phyloP scores from a whole-genome alignment of 305 asterid genomes.

The Solanum hybrid region DNA sequence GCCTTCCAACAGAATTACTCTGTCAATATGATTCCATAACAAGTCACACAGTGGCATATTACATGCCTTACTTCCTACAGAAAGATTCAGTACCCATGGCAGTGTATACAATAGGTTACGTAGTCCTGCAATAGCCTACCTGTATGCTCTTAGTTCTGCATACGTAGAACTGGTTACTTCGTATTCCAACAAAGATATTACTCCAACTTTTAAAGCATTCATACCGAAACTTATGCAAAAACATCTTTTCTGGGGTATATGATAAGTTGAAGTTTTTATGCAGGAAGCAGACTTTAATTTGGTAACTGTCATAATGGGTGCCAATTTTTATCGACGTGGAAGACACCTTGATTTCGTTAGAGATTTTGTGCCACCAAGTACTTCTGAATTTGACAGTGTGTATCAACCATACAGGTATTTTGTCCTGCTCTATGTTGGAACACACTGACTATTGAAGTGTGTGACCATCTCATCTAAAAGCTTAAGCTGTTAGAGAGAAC shows the following conservation, averaged over 20 bases:
- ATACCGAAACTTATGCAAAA: background rate
- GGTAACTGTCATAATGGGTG: constrained; percentile 39
- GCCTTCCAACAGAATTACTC: background rate
- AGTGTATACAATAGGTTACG: background rate
- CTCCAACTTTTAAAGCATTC: background rate
- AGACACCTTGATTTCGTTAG: constrained; percentile 40
- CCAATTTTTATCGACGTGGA: constrained; percentile 72
- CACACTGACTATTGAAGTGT: background rate
- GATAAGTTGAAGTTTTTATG: constrained; percentile 3
- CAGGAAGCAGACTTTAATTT: constrained; percentile 68
- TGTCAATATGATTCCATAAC: background rate
- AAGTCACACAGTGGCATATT: background rate
- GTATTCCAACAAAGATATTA: background rate
- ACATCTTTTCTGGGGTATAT: background rate
- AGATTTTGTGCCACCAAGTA: constrained; percentile 73
- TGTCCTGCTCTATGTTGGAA: background rate
- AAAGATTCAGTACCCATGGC: background rate
- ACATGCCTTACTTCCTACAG: background rate
- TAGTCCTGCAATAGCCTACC: background rate
- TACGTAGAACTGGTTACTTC: background rate
- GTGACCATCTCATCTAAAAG: background rate
- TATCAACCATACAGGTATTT: constrained; percentile 47
- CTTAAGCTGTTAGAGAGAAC: background rate
- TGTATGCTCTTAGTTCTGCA: background rate
- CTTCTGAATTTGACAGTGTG: constrained; percentile 40